A percentile compares a stretch with the other conserved stretches of the same genome.
Conservation (phyloP, 1,284 basidiomycete species). For the Rhizoctonia solani region DNA sequence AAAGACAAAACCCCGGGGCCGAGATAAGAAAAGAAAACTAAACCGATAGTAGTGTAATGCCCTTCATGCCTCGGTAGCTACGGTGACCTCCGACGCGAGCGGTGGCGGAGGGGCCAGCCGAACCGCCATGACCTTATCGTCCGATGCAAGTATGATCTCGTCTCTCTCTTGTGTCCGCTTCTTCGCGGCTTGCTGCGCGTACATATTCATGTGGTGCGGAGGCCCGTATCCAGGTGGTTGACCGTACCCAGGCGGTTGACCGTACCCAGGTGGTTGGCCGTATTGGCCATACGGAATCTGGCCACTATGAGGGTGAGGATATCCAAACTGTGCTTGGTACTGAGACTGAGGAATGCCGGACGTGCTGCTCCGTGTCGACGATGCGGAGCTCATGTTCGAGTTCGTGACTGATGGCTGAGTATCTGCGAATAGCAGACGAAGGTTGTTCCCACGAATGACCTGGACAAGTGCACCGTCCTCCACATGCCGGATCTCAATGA, state of each 20-base stretch:
- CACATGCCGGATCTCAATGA: slow-evolving; percentile 96
- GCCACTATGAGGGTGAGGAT: slow-evolving; percentile 38
- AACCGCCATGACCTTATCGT: slow-evolving; percentile 73
- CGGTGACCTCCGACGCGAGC: slow-evolving; percentile 5
- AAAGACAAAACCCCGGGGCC: slow-evolving; percentile 28
- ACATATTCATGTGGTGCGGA: slow-evolving; percentile 6
- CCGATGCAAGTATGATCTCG: slow-evolving; percentile 79
- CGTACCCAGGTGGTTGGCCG: slow-evolving; percentile 43
- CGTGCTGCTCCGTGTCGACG: slow-evolving; percentile 42
- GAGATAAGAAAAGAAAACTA: slow-evolving; percentile 13
- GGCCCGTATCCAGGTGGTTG: too few species aligned
- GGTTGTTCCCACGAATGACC: slow-evolving; percentile 90
- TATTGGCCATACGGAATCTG: slow-evolving; percentile 45
- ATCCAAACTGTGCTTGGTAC: too few species aligned
- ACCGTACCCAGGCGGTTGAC: too few species aligned
- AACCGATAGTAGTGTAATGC: not conserved
- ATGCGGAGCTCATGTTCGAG: slow-evolving; percentile 48
- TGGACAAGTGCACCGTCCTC: slow-evolving; percentile 91
- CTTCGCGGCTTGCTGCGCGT: slow-evolving; percentile 30
- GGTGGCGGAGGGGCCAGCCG: slow-evolving; percentile 49
- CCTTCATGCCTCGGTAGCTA: slow-evolving; percentile 1
- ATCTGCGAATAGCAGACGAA: slow-evolving; percentile 91
- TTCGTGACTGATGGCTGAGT: slow-evolving; percentile 72
- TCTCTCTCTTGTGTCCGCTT: slow-evolving; percentile 57
- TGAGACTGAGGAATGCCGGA: slow-evolving; percentile 39